Evolutionary conservation across 2,329 filamentous ascomycete genomes (phyloP).

Genomic region (Penicillium sp.): DNA sequence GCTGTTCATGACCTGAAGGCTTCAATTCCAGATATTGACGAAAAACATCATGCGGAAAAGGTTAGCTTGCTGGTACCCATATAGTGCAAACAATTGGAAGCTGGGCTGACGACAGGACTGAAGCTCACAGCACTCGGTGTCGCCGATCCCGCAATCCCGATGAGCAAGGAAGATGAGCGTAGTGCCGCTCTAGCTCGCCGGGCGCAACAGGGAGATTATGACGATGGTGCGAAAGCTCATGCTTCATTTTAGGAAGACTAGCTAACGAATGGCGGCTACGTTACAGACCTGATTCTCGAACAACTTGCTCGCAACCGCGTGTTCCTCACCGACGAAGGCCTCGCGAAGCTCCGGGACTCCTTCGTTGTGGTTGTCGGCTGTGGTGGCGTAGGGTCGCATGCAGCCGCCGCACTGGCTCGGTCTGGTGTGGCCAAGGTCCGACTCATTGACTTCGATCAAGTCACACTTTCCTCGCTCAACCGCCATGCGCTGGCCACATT

Average conservation of each 20-base stretch:
- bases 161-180: constrained; percentile 56
- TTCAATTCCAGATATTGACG: constrained; percentile 58
- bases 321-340: constrained; percentile 79
- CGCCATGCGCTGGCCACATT: constrained; percentile 93
- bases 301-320: constrained; percentile 90
- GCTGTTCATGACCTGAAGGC: constrained; percentile 59
- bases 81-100: neutral
- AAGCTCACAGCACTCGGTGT: constrained; percentile 53
- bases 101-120: constrained; percentile 31
- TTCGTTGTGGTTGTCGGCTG: constrained; percentile 90
- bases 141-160: constrained; percentile 29
- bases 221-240: constrained; percentile 50
- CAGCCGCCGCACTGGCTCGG: constrained; percentile 76
- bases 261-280: constrained; percentile 1
- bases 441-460: constrained; percentile 95
- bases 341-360: constrained; percentile 73
- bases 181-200: constrained; percentile 58
- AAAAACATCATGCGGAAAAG: constrained; percentile 51
- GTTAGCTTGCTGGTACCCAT: constrained; percentile 32
- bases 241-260: neutral
- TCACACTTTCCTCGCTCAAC: constrained; percentile 90
- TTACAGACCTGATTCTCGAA: constrained; percentile 80
- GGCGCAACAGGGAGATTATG: constrained; percentile 63
- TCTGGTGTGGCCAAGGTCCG: constrained; percentile 86
- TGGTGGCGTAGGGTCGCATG: constrained; percentile 93